Conservation (phyloP, 345 rosid genomes). For the Rhizophora apiculata region DNA sequence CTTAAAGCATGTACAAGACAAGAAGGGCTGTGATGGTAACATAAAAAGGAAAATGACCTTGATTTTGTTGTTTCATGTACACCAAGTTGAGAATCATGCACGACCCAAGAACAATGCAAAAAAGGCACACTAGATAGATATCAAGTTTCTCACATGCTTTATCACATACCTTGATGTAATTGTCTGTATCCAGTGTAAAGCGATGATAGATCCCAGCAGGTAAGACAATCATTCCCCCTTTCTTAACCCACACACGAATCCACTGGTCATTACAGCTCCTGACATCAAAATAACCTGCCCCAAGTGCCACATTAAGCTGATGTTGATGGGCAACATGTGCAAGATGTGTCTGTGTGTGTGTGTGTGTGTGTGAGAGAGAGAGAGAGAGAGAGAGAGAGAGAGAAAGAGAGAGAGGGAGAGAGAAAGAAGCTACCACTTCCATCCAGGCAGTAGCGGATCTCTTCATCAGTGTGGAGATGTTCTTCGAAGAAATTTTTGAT, state of each 20-base stretch:
- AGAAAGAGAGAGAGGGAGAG: neutral
- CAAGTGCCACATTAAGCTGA: constrained; percentile 1
- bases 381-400: neutral
- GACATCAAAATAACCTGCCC: constrained; percentile 83
- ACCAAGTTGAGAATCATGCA: no score
- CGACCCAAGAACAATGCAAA: neutral
- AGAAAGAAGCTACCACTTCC: constrained; percentile 65
- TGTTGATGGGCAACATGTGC: neutral
- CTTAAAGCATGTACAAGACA: neutral
- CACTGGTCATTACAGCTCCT: constrained; percentile 67
- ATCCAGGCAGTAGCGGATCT: constrained; percentile 86
- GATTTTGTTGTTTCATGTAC: no score
- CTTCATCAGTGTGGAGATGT: constrained; percentile 97
- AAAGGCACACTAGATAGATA: neutral
- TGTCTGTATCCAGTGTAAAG: constrained; percentile 66
- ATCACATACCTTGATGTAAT: constrained; percentile 64
- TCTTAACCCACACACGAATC: constrained; percentile 87
- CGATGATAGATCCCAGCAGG: constrained; percentile 93
- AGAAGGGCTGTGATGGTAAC: neutral
- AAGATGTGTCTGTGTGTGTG: neutral
- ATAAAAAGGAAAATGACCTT: no score
- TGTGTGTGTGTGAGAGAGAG: neutral
- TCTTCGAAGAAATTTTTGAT: constrained; percentile 88
- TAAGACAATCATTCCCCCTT: constrained; percentile 81
- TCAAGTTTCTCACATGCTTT: neutral